A percentile compares a stretch with the other conserved stretches of the same genome.
Conservation (phyloP, 148 eudicot genomes). For the Rhododendron vialii region DNA sequence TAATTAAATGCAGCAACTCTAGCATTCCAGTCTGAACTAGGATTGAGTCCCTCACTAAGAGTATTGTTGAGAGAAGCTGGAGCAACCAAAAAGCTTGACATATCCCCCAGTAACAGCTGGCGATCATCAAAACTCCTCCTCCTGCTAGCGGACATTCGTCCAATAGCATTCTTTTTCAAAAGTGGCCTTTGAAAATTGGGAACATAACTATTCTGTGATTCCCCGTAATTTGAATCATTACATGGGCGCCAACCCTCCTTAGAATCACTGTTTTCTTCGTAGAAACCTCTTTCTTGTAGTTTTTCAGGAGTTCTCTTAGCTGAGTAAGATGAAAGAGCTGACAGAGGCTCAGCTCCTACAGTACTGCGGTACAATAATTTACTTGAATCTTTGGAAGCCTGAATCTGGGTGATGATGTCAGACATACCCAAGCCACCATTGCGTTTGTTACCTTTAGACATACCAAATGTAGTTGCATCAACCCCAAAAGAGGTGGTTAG, state of each 20-base stretch:
- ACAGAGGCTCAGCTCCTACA: constrained; percentile 49
- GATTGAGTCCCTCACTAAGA: constrained; percentile 79
- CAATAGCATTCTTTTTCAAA: constrained; percentile 70
- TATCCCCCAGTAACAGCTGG: constrained; percentile 67
- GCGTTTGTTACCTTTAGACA: constrained; percentile 50
- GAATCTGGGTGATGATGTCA: constrained; percentile 74
- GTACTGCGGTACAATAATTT: constrained; percentile 50
- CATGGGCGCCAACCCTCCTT: constrained; percentile 62
- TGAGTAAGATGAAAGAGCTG: constrained; percentile 53
- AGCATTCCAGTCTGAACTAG: constrained; percentile 92
- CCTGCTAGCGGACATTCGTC: constrained; percentile 70
- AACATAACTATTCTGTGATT: constrained; percentile 59
- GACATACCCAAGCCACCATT: constrained; percentile 69
- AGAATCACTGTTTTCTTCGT: constrained; percentile 51
- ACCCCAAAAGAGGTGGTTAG: constrained; percentile 50
- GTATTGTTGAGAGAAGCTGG: constrained; percentile 92
- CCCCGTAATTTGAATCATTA: constrained; percentile 60
- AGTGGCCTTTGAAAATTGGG: constrained; percentile 95
- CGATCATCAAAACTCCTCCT: constrained; percentile 94
- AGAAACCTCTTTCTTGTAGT: constrained; percentile 57
- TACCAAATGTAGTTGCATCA: constrained; percentile 57
- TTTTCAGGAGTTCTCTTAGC: constrained; percentile 67
- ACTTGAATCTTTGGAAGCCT: constrained; percentile 74
- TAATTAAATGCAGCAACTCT: constrained; percentile 96
- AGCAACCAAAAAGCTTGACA: constrained; percentile 66